Conservation (phyloP, 176 grass and related monocot species). For the Triticum aestivum region DNA sequence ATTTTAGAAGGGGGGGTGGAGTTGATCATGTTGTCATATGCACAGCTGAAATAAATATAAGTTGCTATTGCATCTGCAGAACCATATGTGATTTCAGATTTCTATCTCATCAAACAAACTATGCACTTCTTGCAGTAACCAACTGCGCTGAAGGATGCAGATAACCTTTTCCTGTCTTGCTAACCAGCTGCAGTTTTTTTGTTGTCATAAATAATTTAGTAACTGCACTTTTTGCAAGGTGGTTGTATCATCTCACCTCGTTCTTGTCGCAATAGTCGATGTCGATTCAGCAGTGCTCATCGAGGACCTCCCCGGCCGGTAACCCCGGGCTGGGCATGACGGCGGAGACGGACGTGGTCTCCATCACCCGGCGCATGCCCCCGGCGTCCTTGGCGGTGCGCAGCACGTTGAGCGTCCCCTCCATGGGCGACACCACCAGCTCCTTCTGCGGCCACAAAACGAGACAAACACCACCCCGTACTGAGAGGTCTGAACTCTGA, state of each 20-base stretch:
- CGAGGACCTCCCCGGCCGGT: slow-evolving; percentile 57
- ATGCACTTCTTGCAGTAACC: not conserved
- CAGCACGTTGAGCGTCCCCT: slow-evolving; percentile 80
- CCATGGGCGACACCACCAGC: slow-evolving; percentile 69
- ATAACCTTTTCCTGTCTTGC: not conserved
- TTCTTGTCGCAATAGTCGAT: slow-evolving; percentile 78
- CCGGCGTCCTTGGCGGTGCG: slow-evolving; percentile 56
- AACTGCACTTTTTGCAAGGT: not conserved
- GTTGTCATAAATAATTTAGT: not conserved
- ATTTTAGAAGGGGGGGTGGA: too few relatives aligned
- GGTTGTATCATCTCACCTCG: slow-evolving; percentile 21
- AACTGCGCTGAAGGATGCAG: not conserved
- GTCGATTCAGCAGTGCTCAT: slow-evolving; percentile 83
- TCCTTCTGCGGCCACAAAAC: slow-evolving; percentile 38
- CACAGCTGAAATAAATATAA: not conserved
- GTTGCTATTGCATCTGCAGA: not conserved
- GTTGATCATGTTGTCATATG: not conserved
- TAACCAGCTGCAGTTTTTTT: not conserved
- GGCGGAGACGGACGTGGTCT: slow-evolving; percentile 68
- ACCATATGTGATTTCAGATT: not conserved
- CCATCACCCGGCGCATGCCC: slow-evolving; percentile 42
- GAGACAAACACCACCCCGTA: not conserved
- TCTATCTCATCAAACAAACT: not conserved
- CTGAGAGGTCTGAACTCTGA: not conserved
- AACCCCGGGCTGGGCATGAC: slow-evolving; percentile 52